Conservation (phyloP, 2,329 filamentous ascomycete species). For the Cryphonectria nitschkei region DNA sequence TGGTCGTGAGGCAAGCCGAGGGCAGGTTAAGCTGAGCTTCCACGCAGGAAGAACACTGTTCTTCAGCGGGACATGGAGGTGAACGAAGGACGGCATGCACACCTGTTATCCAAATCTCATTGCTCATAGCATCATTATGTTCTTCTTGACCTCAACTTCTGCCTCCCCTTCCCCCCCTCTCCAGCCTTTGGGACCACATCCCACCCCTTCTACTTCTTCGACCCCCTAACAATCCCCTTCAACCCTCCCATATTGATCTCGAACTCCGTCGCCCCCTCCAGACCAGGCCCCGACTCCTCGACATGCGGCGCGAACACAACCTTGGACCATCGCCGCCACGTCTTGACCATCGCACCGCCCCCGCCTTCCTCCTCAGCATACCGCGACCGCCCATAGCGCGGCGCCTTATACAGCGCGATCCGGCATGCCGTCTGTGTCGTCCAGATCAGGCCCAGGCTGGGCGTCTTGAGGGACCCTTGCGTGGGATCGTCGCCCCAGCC, state of each 20-base stretch:
- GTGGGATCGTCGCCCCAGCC: slow-evolving; percentile 81
- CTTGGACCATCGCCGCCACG: slow-evolving; percentile 79
- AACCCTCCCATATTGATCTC: slow-evolving; percentile 73
- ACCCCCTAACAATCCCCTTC: slow-evolving; percentile 37
- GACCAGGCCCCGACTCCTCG: slow-evolving; percentile 51
- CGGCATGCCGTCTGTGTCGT: slow-evolving; percentile 84
- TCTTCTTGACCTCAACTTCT: not conserved
- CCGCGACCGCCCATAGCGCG: slow-evolving; percentile 49
- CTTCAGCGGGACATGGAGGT: not conserved
- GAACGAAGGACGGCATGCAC: not conserved
- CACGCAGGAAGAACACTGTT: not conserved
- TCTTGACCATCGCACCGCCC: slow-evolving; percentile 51
- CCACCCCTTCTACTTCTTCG: not conserved
- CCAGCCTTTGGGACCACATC: no score
- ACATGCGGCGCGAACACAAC: slow-evolving; percentile 88
- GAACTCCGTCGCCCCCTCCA: slow-evolving; percentile 66
- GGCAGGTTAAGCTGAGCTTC: not conserved
- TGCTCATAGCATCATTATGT: slow-evolving; percentile 8
- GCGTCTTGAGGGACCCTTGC: slow-evolving; percentile 70
- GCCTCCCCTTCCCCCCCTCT: no score
- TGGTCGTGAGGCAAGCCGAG: not conserved
- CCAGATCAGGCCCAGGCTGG: slow-evolving; percentile 87
- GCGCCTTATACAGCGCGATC: slow-evolving; percentile 77
- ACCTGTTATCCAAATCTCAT: not conserved
- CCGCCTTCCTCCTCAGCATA: slow-evolving; percentile 44